These are phyloP conservation scores for Nectriaceae sp. DNA, from an alignment of 2,329 filamentous ascomycete genomes.

Conservation along the genomic window DNA sequence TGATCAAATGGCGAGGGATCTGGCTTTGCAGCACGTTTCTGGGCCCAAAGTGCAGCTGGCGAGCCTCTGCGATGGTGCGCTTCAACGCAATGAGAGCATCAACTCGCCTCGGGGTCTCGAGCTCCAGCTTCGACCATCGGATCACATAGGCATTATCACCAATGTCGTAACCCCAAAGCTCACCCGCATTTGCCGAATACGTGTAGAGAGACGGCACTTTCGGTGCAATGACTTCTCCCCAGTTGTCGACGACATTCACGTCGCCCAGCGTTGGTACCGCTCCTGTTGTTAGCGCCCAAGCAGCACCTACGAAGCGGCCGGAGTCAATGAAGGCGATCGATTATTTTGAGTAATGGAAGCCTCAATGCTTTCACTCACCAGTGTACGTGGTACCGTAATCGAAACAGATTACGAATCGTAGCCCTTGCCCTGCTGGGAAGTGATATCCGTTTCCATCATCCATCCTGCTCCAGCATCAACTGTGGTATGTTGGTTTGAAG, in stretches of 20 bases:
- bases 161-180: constrained; percentile 13
- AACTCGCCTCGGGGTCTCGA: constrained; percentile 3
- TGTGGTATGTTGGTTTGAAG: no score
- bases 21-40: background rate
- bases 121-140: constrained; percentile 13
- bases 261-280: constrained; percentile 5
- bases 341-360: background rate
- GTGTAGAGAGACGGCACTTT: constrained; percentile 16
- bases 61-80: constrained; percentile 9
- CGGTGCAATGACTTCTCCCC: constrained; percentile 3
- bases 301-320: constrained; percentile 5
- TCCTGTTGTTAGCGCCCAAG: constrained; percentile 11
- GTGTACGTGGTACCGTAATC: constrained; percentile 17
- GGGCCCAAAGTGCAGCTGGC: constrained; percentile 1
- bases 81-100: constrained; percentile 10
- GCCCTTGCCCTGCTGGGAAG: background rate
- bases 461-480: background rate
- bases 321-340: background rate
- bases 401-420: constrained; percentile 14
- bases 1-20: constrained; percentile 11
- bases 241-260: constrained; percentile 10
- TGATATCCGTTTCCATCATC: background rate
- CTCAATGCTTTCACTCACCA: no score
- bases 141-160: constrained; percentile 15
- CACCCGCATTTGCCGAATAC: constrained; percentile 7